A percentile compares a stretch with the other conserved stretches of the same genome.
Evolutionary conservation across 2,329 filamentous ascomycete species (phyloP).

Genomic region (Periconia sp.): DNA sequence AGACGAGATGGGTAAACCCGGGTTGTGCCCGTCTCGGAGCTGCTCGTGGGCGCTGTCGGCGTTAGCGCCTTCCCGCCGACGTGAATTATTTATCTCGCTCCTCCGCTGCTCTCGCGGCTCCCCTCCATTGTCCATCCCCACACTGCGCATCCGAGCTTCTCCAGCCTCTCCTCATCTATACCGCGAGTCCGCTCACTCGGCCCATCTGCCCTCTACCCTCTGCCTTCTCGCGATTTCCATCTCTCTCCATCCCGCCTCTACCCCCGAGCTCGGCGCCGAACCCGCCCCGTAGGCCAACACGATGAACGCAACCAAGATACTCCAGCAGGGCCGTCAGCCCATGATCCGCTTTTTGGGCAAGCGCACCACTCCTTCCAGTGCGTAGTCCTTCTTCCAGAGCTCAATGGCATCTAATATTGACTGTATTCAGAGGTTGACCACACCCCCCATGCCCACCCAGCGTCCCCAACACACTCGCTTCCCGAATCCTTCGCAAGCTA

Average conservation of each 20-base stretch:
- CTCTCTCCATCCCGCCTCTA: constrained; percentile 1
- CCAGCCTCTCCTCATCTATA: constrained; percentile 1
- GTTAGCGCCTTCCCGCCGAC: constrained; percentile 7
- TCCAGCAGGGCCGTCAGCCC: constrained; percentile 56
- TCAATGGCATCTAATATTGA: constrained; percentile 17
- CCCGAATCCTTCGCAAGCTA: constrained; percentile 76
- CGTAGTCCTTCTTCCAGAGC: constrained; percentile 16
- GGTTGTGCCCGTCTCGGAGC: constrained; percentile 2
- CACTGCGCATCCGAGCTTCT: constrained; percentile 14
- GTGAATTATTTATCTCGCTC: constrained; percentile 12
- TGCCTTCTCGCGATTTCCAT: neutral
- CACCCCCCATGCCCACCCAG: constrained; percentile 74
- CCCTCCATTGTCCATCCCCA: constrained; percentile 20
- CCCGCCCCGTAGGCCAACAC: constrained; percentile 20
- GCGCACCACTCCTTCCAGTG: constrained; percentile 53
- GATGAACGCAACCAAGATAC: constrained; percentile 55
- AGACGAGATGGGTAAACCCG: constrained; percentile 14
- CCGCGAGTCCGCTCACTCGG: constrained; percentile 6
- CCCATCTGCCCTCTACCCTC: constrained; percentile 1
- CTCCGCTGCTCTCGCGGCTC: constrained; percentile 14
- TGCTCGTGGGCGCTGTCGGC: constrained; percentile 3
- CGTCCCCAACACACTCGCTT: constrained; percentile 69
- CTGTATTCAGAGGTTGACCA: constrained; percentile 70
- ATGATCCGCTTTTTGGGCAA: constrained; percentile 60
- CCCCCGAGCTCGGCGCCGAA: constrained; percentile 8